These are phyloP conservation scores for Quercus alba DNA, from an alignment of 306 rosid species.

Conservation along the genomic window DNA sequence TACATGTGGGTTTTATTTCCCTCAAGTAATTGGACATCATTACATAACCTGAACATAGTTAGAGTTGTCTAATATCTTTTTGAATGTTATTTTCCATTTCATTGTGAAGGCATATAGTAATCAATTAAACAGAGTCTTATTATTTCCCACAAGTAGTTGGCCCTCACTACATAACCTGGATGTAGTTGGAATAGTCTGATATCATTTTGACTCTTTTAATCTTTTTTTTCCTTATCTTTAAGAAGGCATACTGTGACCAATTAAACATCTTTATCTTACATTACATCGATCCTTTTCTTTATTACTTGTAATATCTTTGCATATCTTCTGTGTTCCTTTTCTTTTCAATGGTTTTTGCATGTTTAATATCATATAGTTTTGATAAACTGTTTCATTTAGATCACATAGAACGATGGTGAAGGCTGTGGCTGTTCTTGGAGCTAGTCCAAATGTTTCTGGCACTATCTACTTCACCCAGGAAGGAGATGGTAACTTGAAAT, in stretches of 20 bases:
- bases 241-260: neutral
- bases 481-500: conserved; percentile 58
- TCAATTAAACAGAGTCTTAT: neutral
- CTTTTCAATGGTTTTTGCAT: neutral
- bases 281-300: neutral
- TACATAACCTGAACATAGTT: too few relatives aligned
- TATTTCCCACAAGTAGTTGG: too few relatives aligned
- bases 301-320: neutral
- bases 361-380: conserved; percentile 4
- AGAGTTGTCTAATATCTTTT: too few relatives aligned
- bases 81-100: too few relatives aligned
- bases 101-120: neutral
- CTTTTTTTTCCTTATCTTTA: too few relatives aligned
- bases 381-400: conserved; percentile 46
- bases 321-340: neutral
- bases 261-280: neutral
- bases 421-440: conserved; percentile 85
- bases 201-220: too few relatives aligned
- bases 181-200: too few relatives aligned
- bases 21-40: too few relatives aligned
- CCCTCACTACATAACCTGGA: too few relatives aligned
- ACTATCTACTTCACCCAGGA: conserved; percentile 67
- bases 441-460: conserved; percentile 65
- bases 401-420: conserved; percentile 84
- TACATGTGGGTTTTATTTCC: too few relatives aligned